Evolutionary conservation across 805 yeast species (phyloP).

Genomic region (Cyberlindnera bimundalis): DNA sequence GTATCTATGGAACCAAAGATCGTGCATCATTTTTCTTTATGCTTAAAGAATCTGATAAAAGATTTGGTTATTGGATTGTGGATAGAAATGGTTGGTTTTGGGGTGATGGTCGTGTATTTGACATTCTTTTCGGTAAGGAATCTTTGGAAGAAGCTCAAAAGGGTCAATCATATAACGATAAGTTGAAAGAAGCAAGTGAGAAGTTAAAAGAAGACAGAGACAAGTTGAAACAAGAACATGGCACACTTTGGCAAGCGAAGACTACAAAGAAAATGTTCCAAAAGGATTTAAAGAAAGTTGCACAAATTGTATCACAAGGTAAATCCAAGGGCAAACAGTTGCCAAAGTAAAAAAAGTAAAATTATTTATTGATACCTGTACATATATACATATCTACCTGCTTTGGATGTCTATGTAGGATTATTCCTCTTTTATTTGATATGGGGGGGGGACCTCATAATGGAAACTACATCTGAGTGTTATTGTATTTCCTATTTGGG

Average conservation of each 20-base stretch:
- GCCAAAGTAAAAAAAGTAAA: slow-evolving; percentile 1
- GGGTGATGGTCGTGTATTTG: slow-evolving; percentile 89
- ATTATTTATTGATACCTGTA: not conserved
- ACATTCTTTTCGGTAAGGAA: slow-evolving; percentile 77
- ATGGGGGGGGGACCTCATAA: too few relatives aligned
- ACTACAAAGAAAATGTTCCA: slow-evolving; percentile 19
- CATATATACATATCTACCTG: not conserved
- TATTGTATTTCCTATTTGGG: not conserved
- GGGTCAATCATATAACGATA: slow-evolving; percentile 23
- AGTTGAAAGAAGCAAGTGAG: slow-evolving; percentile 22
- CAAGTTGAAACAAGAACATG: slow-evolving; percentile 22
- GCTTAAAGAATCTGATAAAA: slow-evolving; percentile 52
- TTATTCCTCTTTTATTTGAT: too few relatives aligned
- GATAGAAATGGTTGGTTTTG: slow-evolving; percentile 88
- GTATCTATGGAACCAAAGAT: slow-evolving; percentile 81
- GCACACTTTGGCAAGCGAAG: slow-evolving; percentile 24
- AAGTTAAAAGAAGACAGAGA: slow-evolving; percentile 18
- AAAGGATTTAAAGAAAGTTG: slow-evolving; percentile 22
- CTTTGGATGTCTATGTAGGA: too few relatives aligned
- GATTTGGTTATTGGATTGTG: slow-evolving; percentile 60
- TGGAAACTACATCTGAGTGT: not conserved
- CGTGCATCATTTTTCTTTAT: slow-evolving; percentile 70
- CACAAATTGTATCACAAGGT: slow-evolving; percentile 14
- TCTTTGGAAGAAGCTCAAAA: slow-evolving; percentile 67
- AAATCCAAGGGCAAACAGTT: slow-evolving; percentile 5